phyloP scores from a whole-genome alignment of 495 filamentous ascomycete species.

The Patellaria atrata region DNA sequence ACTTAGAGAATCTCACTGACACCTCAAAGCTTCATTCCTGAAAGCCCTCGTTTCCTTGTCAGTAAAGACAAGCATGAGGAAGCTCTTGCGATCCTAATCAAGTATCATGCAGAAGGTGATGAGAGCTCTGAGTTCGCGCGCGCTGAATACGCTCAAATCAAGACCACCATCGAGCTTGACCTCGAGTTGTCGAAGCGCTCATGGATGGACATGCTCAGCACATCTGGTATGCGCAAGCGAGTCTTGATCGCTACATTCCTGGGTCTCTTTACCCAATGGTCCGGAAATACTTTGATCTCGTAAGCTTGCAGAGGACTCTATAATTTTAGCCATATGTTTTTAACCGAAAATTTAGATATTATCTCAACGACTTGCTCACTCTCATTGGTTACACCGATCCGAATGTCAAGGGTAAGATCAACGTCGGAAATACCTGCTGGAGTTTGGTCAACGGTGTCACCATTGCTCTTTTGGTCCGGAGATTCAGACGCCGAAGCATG shows the following conservation, averaged over 20 bases:
- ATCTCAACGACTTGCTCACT: conserved; percentile 35
- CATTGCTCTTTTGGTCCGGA: conserved; percentile 37
- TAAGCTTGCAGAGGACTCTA: conserved; percentile 20
- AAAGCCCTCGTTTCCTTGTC: conserved; percentile 46
- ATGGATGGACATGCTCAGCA: conserved; percentile 41
- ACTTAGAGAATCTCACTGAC: conserved; percentile 25
- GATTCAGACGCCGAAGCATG: conserved; percentile 42
- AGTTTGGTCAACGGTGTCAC: conserved; percentile 36
- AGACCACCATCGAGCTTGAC: conserved; percentile 43
- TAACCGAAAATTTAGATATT: conserved; percentile 31
- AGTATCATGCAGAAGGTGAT: conserved; percentile 49
- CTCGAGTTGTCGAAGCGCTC: conserved; percentile 37
- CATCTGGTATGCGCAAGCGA: conserved; percentile 40
- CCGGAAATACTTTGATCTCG: conserved; percentile 49
- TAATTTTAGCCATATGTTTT: background rate
- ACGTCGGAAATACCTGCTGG: conserved; percentile 46
- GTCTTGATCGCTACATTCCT: conserved; percentile 42
- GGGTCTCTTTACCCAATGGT: conserved; percentile 51
- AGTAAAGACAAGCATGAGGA: conserved; percentile 44
- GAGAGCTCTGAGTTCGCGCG: conserved; percentile 38
- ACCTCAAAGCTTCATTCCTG: conserved; percentile 27
- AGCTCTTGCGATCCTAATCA: conserved; percentile 39
- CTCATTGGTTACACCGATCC: conserved; percentile 37
- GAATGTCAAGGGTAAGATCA: conserved; percentile 38
- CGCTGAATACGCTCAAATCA: conserved; percentile 48